These are phyloP conservation scores for Brassica hybrid DNA, from an alignment of 441 rosid genomes.

Conservation along the genomic window DNA sequence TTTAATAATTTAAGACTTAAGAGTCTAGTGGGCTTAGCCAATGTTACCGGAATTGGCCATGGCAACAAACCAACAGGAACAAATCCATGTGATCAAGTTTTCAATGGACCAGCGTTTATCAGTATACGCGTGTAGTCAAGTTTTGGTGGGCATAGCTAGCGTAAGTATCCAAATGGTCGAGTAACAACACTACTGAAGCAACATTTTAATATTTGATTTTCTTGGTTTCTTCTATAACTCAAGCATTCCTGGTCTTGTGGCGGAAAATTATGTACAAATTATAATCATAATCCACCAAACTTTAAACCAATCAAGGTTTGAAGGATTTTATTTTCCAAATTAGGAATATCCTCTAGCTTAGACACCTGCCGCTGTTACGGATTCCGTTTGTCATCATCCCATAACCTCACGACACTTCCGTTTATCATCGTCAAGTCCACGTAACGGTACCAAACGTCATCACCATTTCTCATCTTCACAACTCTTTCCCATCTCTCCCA, in stretches of 20 bases:
- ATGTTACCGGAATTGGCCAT: not conserved
- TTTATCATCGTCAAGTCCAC: slow-evolving; percentile 46
- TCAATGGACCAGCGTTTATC: not conserved
- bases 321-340: not conserved
- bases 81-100: slow-evolving; percentile 6
- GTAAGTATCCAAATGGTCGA: too few relatives aligned
- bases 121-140: not conserved
- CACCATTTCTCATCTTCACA: slow-evolving; percentile 55
- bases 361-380: slow-evolving; percentile 11
- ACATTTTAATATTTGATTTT: slow-evolving; percentile 3
- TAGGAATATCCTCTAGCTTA: slow-evolving; percentile 16
- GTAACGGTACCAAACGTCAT: slow-evolving; percentile 55
- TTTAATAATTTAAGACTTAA: not conserved
- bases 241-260: not conserved
- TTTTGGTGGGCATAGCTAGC: not conserved
- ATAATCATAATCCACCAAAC: slow-evolving; percentile 25
- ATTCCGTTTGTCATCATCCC: slow-evolving; percentile 58
- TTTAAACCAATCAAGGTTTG: slow-evolving; percentile 1
- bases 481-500: slow-evolving; percentile 38
- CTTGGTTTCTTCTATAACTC: slow-evolving; percentile 8
- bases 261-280: slow-evolving; percentile 32
- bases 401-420: slow-evolving; percentile 74
- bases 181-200: not conserved
- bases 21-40: not conserved
- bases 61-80: not conserved